Evolutionary conservation across 1,284 basidiomycete species (phyloP).

Genomic region (Boletellus deceptivus): DNA sequence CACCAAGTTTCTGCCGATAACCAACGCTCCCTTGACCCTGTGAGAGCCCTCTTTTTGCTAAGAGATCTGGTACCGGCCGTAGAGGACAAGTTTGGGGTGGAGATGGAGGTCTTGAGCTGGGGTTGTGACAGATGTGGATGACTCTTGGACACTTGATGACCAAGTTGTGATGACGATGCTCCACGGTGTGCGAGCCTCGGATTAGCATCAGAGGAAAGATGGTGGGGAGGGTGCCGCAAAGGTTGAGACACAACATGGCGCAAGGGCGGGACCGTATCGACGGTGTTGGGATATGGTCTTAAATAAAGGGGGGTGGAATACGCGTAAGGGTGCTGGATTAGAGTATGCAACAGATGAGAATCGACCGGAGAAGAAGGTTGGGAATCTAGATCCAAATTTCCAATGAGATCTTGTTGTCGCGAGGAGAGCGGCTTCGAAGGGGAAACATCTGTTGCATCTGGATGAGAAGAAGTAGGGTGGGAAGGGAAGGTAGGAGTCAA

Average conservation of each 20-base stretch:
- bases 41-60: slow-evolving; percentile 10
- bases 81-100: slow-evolving; percentile 58
- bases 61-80: slow-evolving; percentile 11
- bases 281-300: slow-evolving; percentile 12
- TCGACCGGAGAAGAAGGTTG: slow-evolving; percentile 19
- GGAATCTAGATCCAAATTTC: slow-evolving; percentile 17
- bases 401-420: slow-evolving; percentile 12
- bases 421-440: not conserved
- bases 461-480: not conserved
- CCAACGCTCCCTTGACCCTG: slow-evolving; percentile 51
- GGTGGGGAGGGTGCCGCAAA: slow-evolving; percentile 6
- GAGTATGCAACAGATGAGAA: slow-evolving; percentile 21
- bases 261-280: slow-evolving; percentile 8
- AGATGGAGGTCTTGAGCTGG: slow-evolving; percentile 49
- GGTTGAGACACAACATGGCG: slow-evolving; percentile 23
- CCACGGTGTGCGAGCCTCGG: not conserved
- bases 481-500: slow-evolving; percentile 16
- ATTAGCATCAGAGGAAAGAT: not conserved
- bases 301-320: slow-evolving; percentile 35
- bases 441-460: not conserved
- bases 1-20: slow-evolving; percentile 75
- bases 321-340: slow-evolving; percentile 55
- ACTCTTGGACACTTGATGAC: not conserved
- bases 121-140: slow-evolving; percentile 4
- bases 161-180: slow-evolving; percentile 2